Evolutionary conservation across 306 rosid genomes (phyloP).

Genomic region (Trifolium repens): DNA sequence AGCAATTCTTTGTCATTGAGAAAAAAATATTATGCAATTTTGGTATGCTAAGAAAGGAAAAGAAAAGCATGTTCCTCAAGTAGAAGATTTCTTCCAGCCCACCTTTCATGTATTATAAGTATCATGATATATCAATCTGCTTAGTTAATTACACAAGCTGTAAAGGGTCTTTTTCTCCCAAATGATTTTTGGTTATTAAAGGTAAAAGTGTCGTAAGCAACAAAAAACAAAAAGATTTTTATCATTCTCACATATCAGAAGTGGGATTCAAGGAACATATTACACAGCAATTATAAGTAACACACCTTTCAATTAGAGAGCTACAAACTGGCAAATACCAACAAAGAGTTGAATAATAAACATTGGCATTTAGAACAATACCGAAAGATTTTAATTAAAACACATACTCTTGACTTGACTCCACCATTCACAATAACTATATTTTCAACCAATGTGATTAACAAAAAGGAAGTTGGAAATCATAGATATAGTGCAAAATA

Average conservation of each 20-base stretch:
- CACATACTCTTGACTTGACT: neutral
- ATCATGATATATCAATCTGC: slow-evolving; percentile 2
- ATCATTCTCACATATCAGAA: slow-evolving; percentile 16
- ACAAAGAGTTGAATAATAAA: slow-evolving; percentile 22
- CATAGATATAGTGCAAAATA: slow-evolving; percentile 29
- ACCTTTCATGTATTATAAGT: slow-evolving; percentile 3
- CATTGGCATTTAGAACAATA: slow-evolving; percentile 22
- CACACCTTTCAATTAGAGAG: slow-evolving; percentile 27
- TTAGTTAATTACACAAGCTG: neutral
- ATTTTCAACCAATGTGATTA: slow-evolving; percentile 5
- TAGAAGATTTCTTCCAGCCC: slow-evolving; percentile 19
- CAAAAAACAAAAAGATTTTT: neutral
- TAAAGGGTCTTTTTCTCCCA: neutral
- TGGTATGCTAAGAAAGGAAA: neutral
- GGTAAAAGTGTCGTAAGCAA: neutral
- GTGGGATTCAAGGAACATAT: slow-evolving; percentile 32
- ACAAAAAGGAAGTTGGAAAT: slow-evolving; percentile 23
- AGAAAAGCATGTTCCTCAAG: neutral
- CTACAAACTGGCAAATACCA: slow-evolving; percentile 21
- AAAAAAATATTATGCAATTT: neutral
- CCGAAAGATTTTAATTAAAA: slow-evolving; percentile 4
- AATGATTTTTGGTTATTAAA: slow-evolving; percentile 16
- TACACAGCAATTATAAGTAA: slow-evolving; percentile 11
- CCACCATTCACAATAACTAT: neutral
- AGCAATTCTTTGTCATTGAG: neutral